These are phyloP conservation scores for Penicillium sp. DNA, from an alignment of 2,329 filamentous ascomycete genomes.

Conservation along the genomic window DNA sequence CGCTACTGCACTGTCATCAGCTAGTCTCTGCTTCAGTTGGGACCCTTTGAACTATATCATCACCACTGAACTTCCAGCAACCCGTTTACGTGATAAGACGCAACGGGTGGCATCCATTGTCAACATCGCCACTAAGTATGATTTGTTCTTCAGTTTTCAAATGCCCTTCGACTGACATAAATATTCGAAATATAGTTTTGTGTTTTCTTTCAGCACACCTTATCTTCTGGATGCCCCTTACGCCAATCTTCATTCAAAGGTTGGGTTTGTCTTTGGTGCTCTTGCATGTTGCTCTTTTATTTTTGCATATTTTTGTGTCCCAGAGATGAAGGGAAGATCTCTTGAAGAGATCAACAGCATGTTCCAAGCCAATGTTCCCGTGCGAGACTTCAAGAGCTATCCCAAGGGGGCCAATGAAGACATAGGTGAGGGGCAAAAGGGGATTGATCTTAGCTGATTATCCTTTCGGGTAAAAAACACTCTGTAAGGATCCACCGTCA, in stretches of 20 bases:
- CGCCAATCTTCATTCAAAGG: conserved; percentile 35
- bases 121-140: conserved; percentile 32
- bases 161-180: not conserved
- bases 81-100: conserved; percentile 31
- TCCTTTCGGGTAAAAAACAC: no score
- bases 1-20: conserved; percentile 34
- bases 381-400: no score
- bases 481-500: no score
- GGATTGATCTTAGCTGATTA: no score
- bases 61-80: conserved; percentile 34
- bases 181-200: conserved; percentile 4
- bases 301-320: conserved; percentile 29
- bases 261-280: conserved; percentile 39
- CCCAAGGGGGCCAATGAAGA: no score
- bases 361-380: conserved; percentile 6
- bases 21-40: conserved; percentile 32
- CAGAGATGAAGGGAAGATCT: conserved; percentile 25
- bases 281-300: conserved; percentile 22
- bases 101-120: conserved; percentile 28
- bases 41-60: conserved; percentile 39
- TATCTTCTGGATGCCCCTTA: conserved; percentile 40
- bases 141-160: not conserved
- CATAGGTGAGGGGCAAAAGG: no score
- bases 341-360: conserved; percentile 29
- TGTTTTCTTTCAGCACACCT: conserved; percentile 38